Evolutionary conservation across 2,329 filamentous ascomycete species (phyloP), one percentile per base, ranked within the genome.

Genomic region (Keithomyces neogunnii): DNA sequence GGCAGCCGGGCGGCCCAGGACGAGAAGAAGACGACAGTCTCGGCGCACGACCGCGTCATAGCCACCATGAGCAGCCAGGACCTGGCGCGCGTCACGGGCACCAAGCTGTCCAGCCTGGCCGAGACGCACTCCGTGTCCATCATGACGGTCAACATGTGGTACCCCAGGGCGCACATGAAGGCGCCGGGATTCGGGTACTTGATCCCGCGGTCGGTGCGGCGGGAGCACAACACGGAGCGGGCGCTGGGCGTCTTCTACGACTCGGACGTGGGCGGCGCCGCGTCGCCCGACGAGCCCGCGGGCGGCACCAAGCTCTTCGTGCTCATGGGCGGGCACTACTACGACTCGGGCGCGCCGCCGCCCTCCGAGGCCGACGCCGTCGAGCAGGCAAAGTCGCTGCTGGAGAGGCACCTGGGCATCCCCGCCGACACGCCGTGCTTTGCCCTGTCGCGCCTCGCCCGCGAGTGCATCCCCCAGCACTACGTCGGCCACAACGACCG

Each of bases 271-370:
- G 56, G 63, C 50, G 56, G 59, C 43, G 61, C 68, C 47, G 78
- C 42, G 19, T 47, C 76, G 19, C 75, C 80, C 59, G 80, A 86
- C 63, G 67, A 69, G 54, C 67, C 67, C n/a, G 57, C 58, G 36
- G 89, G 19, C 19, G 19, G 88, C 29, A 95, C 89, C 11, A 96
- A 95, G 66, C 69, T 97, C 49, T 96, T 92, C 13, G 88, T 97
- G 59, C 95, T 99, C 83, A 74, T 99, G 51, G 93, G 93, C 53
- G 93, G 93, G 1, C 90, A 96, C 69, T 89, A 88, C 79, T 97
- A 89, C 64, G 78, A 73, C 52, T 82, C 57, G 45, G 61, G 60
- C 57, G 57, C 57, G 45, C 60, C 55, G 2, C 48, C 60, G 1
- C 90, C 89, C 0, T 72, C 78, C 48, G 76, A 84, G 55, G 73